Conservation (phyloP, 179 eudicot species). For the Camellia oleifera region DNA sequence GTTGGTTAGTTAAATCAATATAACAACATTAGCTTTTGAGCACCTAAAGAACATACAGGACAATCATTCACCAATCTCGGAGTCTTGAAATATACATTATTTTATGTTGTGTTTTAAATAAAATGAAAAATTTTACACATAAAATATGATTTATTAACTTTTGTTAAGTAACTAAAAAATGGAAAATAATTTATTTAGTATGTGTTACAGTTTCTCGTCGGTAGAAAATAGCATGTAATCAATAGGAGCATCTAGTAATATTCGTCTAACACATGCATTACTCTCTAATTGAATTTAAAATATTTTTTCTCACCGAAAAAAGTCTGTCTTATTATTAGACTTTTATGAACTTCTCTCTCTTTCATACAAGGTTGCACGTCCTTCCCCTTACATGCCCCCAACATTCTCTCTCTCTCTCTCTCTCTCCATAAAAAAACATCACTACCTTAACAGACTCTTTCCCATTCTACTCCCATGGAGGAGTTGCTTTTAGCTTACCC, state of each 20-base stretch:
- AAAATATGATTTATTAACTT: too few species aligned
- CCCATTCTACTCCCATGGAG: not conserved
- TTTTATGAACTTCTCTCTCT: not conserved
- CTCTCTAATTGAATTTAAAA: not conserved
- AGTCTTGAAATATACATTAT: too few species aligned
- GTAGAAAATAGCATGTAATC: too few species aligned
- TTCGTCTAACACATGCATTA: not conserved
- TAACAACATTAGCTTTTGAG: not conserved
- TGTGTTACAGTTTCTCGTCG: too few species aligned
- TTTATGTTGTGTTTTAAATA: too few species aligned
- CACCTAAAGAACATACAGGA: not conserved
- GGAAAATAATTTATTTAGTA: too few species aligned
- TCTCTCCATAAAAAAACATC: not conserved
- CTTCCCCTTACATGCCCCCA: constrained; percentile 30
- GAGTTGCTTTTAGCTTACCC: not conserved
- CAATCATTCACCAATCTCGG: too few species aligned
- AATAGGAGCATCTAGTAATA: too few species aligned
- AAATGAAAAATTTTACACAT: too few species aligned
- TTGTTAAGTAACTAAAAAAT: too few species aligned
- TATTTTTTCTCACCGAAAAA: too few species aligned
- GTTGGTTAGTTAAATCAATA: not conserved
- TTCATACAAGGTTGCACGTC: constrained; percentile 34
- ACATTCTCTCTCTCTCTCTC: constrained; percentile 14
- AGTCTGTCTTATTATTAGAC: too few species aligned
- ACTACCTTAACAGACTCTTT: not conserved